phyloP scores from a whole-genome alignment of 805 yeast species.

The Hanseniaspora taiwanica region DNA sequence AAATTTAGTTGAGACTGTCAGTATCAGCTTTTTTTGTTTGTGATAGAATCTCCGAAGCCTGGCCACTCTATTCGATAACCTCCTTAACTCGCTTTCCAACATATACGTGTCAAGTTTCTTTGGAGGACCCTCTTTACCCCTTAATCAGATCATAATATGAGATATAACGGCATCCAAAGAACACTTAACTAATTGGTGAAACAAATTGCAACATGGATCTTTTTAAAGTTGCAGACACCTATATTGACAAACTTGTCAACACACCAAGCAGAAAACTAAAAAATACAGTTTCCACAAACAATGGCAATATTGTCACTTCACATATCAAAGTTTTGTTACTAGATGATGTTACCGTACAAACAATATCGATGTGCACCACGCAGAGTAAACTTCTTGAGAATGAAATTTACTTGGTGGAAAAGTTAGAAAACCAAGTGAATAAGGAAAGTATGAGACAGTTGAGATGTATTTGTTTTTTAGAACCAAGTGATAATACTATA shows the following conservation, averaged over 20 bases:
- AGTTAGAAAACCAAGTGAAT: conserved; percentile 37
- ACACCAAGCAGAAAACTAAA: conserved; percentile 11
- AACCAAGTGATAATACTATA: conserved; percentile 58
- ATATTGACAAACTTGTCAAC: conserved; percentile 28
- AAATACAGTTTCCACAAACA: conserved; percentile 4
- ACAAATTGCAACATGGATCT: conserved; percentile 28
- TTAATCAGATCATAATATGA: neutral
- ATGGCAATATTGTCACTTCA: conserved; percentile 16
- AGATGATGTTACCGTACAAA: conserved; percentile 67
- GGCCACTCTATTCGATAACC: too few species aligned
- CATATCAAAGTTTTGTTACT: conserved; percentile 62
- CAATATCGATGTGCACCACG: conserved; percentile 79
- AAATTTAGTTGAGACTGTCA: too few species aligned
- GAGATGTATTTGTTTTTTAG: conserved; percentile 65
- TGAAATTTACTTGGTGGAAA: conserved; percentile 76
- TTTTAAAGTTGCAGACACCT: conserved; percentile 32
- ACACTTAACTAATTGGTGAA: neutral
- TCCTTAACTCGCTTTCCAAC: too few species aligned
- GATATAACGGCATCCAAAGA: neutral
- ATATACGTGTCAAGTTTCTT: too few species aligned
- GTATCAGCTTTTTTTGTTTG: too few species aligned
- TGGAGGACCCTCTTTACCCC: too few species aligned
- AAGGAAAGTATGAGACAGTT: conserved; percentile 69
- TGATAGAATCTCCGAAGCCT: too few species aligned
- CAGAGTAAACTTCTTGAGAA: conserved; percentile 73